Percentiles rank a stretch among this genome's conserved stretches.
Conservation (phyloP, 140 eudicot species). For the Cichorium intybus region DNA sequence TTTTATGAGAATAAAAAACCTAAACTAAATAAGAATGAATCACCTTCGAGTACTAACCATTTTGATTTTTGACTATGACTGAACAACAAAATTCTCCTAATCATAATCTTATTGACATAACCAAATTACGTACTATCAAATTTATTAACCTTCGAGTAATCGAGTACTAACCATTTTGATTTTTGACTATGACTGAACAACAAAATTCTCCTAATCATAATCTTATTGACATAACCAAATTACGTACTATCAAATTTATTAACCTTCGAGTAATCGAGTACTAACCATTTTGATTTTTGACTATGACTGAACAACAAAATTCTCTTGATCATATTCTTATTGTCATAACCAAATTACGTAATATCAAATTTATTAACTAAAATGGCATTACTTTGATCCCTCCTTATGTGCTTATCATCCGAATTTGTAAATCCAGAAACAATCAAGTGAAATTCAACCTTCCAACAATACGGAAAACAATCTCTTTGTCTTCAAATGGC, state of each 20-base stretch:
- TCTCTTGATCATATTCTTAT: not conserved
- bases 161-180: not conserved
- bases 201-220: not conserved
- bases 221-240: not conserved
- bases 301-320: not conserved
- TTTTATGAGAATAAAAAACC: not conserved
- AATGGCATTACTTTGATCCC: not conserved
- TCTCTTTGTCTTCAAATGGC: not conserved
- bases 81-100: not conserved
- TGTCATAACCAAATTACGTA: not conserved
- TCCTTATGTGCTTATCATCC: not conserved
- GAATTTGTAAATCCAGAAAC: not conserved
- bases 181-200: not conserved
- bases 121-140: not conserved
- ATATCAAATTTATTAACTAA: not conserved
- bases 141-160: not conserved
- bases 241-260: not conserved
- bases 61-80: not conserved
- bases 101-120: not conserved
- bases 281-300: not conserved
- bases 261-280: too few species aligned
- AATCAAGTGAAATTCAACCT: not conserved
- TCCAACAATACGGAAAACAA: not conserved
- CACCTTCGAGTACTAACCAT: not conserved
- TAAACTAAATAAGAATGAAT: not conserved